Conservation (phyloP, 805 yeast species). For the Candida palmyrensis region DNA sequence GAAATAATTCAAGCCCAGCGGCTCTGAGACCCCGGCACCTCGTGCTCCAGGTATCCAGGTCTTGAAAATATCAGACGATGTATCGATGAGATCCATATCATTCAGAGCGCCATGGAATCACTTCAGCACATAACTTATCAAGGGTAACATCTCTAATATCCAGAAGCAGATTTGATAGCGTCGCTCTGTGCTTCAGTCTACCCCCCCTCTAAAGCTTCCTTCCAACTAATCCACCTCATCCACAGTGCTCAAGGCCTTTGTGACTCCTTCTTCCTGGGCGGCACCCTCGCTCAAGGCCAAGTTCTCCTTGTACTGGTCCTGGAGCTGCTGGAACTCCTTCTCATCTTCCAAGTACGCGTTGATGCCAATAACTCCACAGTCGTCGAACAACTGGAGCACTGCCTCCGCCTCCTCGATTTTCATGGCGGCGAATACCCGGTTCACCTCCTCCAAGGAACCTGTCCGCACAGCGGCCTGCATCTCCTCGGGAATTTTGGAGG, state of each 20-base stretch:
- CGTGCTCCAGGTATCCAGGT: no score
- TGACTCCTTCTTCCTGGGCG: constrained; percentile 7
- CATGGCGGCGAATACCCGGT: constrained; percentile 72
- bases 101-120: no score
- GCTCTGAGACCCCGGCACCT: no score
- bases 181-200: constrained; percentile 5
- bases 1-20: no score
- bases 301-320: constrained; percentile 42
- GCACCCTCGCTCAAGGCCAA: constrained; percentile 10
- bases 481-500: constrained; percentile 45
- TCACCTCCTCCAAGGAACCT: constrained; percentile 68
- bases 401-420: constrained; percentile 75
- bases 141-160: no score
- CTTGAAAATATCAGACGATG: no score
- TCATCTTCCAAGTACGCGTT: constrained; percentile 73
- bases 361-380: constrained; percentile 79
- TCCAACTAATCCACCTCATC: constrained; percentile 20
- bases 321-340: constrained; percentile 53
- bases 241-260: constrained; percentile 9
- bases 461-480: constrained; percentile 78
- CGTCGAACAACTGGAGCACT: constrained; percentile 67
- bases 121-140: no score
- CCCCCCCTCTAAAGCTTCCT: no score
- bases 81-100: no score
- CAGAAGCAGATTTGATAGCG: no score